phyloP scores from a whole-genome alignment of 2,329 filamentous ascomycete genomes.

The Fusarium sp. region DNA sequence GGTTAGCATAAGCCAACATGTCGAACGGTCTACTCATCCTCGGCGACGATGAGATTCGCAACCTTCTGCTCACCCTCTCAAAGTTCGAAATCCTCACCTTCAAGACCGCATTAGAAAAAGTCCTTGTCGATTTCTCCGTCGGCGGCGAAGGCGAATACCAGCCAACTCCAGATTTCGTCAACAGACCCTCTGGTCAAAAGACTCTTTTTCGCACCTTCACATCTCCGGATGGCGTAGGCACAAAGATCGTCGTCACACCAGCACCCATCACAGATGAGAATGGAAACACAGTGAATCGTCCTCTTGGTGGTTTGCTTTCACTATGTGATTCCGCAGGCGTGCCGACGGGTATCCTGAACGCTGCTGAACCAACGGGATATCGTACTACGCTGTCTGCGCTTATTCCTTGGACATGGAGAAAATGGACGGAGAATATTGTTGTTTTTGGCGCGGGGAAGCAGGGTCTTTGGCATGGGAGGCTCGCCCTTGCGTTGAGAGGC shows the following conservation, averaged over 20 bases:
- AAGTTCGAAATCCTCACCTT: slow-evolving; percentile 28
- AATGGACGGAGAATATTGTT: slow-evolving; percentile 60
- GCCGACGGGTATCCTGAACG: slow-evolving; percentile 66
- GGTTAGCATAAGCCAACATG: background rate
- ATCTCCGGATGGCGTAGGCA: slow-evolving; percentile 31
- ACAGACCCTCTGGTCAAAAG: slow-evolving; percentile 38
- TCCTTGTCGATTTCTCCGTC: slow-evolving; percentile 33
- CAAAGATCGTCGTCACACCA: slow-evolving; percentile 42
- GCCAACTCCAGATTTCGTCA: slow-evolving; percentile 31
- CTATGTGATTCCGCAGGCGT: slow-evolving; percentile 20
- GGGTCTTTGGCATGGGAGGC: slow-evolving; percentile 76
- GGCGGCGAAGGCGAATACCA: slow-evolving; percentile 37
- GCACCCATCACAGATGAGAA: background rate
- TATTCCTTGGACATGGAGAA: slow-evolving; percentile 63
- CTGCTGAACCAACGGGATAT: slow-evolving; percentile 74
- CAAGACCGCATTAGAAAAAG: slow-evolving; percentile 13
- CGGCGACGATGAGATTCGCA: slow-evolving; percentile 26
- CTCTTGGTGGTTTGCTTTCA: slow-evolving; percentile 25
- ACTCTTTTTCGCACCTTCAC: slow-evolving; percentile 44
- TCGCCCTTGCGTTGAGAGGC: slow-evolving; percentile 66
- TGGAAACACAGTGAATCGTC: background rate
- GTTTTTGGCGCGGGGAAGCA: slow-evolving; percentile 78
- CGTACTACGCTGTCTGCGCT: slow-evolving; percentile 73
- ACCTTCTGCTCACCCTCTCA: slow-evolving; percentile 29
- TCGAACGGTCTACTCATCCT: slow-evolving; percentile 19